A percentile compares a stretch with the other conserved stretches of the same genome.
These are phyloP conservation scores for Fusarium sp. DNA, from an alignment of 2,329 filamentous ascomycete genomes.

Conservation along the genomic window DNA sequence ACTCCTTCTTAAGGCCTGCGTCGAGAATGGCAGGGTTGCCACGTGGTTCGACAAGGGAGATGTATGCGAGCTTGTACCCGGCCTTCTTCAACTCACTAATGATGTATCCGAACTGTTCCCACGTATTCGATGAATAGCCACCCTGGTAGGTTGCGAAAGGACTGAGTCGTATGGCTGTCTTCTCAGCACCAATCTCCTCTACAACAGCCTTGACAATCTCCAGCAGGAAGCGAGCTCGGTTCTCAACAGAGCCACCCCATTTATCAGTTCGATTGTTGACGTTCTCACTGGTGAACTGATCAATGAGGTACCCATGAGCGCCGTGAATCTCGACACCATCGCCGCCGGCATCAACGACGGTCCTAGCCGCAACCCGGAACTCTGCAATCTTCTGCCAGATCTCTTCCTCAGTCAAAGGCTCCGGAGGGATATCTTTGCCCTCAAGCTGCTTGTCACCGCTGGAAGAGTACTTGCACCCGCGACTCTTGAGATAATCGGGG, in stretches of 20 bases:
- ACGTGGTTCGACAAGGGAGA: slow-evolving; percentile 57
- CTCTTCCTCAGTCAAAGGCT: slow-evolving; percentile 71
- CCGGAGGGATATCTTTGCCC: slow-evolving; percentile 30
- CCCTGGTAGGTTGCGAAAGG: slow-evolving; percentile 61
- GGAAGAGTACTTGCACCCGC: slow-evolving; percentile 49
- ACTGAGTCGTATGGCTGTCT: slow-evolving; percentile 68
- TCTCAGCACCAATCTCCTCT: slow-evolving; percentile 64
- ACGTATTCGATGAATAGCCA: slow-evolving; percentile 46
- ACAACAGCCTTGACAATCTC: slow-evolving; percentile 63
- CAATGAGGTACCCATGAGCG: slow-evolving; percentile 75
- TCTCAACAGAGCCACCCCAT: slow-evolving; percentile 70
- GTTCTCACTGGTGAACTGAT: slow-evolving; percentile 72
- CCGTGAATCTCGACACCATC: slow-evolving; percentile 77
- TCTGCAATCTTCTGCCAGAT: slow-evolving; percentile 76
- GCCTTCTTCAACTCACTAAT: slow-evolving; percentile 46
- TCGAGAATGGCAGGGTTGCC: slow-evolving; percentile 57
- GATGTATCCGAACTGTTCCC: slow-evolving; percentile 51
- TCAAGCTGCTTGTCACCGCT: slow-evolving; percentile 45
- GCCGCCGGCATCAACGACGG: slow-evolving; percentile 75
- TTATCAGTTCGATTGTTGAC: slow-evolving; percentile 68
- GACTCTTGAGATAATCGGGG: slow-evolving; percentile 35
- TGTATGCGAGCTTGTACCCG: slow-evolving; percentile 52
- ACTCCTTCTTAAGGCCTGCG: background rate
- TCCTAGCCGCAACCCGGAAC: slow-evolving; percentile 69
- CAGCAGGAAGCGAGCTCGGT: slow-evolving; percentile 66